A percentile compares a stretch with the other conserved stretches of the same genome.
Evolutionary conservation across 345 rosid species (phyloP).

Genomic region (Geranium brycei): DNA sequence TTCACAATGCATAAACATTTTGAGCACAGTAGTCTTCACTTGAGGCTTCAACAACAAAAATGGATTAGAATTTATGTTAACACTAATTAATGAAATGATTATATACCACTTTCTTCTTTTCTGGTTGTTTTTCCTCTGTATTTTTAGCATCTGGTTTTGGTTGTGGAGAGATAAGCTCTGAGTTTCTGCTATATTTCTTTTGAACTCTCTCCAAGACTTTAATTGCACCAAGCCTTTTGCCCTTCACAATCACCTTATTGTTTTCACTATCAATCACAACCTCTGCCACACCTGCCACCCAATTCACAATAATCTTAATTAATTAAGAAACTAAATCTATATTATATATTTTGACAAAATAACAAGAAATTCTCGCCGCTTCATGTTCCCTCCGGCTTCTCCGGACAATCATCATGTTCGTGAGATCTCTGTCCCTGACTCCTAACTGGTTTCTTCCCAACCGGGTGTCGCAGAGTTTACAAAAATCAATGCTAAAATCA

Average conservation of each 20-base stretch:
- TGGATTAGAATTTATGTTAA: not conserved
- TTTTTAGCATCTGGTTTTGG: slow-evolving; percentile 48
- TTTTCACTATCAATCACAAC: slow-evolving; percentile 53
- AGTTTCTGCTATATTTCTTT: slow-evolving; percentile 56
- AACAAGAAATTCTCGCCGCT: too few species aligned
- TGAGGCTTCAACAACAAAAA: slow-evolving; percentile 28
- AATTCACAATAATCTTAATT: not conserved
- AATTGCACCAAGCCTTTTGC: slow-evolving; percentile 66
- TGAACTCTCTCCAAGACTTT: slow-evolving; percentile 63
- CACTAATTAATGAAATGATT: too few species aligned
- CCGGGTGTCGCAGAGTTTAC: too few species aligned
- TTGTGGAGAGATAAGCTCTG: slow-evolving; percentile 64
- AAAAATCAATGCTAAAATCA: too few species aligned
- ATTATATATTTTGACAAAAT: not conserved
- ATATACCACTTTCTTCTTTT: slow-evolving; percentile 59
- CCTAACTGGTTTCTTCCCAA: too few species aligned
- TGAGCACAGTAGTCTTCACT: slow-evolving; percentile 41
- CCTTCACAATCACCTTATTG: slow-evolving; percentile 63
- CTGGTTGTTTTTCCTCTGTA: slow-evolving; percentile 32
- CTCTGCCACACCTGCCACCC: slow-evolving; percentile 53
- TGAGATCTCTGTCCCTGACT: too few species aligned
- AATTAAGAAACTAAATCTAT: not conserved
- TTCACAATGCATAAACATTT: slow-evolving; percentile 74
- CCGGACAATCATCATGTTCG: too few species aligned
- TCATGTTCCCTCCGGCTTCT: too few species aligned